These are phyloP conservation scores for Voacanga thouarsii DNA, from an alignment of 257 asterid species.

Conservation along the genomic window DNA sequence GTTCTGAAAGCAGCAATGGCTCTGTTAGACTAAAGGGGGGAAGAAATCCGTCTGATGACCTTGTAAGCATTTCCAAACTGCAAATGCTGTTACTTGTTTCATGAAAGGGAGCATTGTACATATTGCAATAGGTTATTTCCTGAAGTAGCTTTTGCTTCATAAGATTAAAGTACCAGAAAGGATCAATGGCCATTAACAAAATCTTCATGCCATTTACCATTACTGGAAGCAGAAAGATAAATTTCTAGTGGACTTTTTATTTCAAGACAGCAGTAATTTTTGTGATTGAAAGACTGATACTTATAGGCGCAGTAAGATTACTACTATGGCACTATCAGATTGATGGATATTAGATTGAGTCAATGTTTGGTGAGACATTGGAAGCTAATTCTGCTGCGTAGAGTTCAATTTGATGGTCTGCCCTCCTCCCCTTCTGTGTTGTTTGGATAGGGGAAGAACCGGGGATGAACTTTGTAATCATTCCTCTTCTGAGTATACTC, in stretches of 20 bases:
- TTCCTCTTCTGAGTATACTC: no score
- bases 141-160: not conserved
- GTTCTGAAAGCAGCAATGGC: conserved; percentile 18
- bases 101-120: not conserved
- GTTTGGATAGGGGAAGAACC: no score
- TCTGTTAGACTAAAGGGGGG: conserved; percentile 19
- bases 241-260: not conserved
- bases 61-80: conserved; percentile 34
- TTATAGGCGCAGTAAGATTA: not conserved
- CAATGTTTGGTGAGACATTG: not conserved
- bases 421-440: no score
- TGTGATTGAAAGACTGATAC: not conserved
- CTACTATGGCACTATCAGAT: not conserved
- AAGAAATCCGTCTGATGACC: conserved; percentile 36
- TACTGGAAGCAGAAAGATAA: not conserved
- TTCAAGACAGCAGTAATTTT: not conserved
- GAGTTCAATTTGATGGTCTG: no score
- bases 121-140: not conserved
- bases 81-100: not conserved
- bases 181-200: no score
- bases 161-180: not conserved
- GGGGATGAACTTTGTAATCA: no score
- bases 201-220: not conserved
- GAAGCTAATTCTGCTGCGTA: not conserved
- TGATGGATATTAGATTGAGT: not conserved